Evolutionary conservation across 2,329 filamentous ascomycete species (phyloP).

Genomic region (Verticillium nonalfalfae): DNA sequence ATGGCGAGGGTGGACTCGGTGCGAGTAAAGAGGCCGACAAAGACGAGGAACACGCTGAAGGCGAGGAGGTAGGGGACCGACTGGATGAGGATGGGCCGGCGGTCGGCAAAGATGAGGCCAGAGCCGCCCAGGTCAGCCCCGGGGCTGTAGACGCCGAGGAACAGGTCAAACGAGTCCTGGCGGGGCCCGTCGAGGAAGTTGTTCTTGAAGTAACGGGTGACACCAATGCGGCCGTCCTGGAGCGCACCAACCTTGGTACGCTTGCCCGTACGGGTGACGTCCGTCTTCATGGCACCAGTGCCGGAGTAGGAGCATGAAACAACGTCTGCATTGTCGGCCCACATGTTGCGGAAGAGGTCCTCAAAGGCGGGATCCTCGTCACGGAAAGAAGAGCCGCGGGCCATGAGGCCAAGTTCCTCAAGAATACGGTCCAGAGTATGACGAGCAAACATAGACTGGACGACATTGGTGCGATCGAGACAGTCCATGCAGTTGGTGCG

Average conservation of each 20-base stretch:
- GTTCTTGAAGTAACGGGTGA: constrained; percentile 86
- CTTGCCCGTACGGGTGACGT: constrained; percentile 89
- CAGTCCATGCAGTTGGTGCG: constrained; percentile 99
- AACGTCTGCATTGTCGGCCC: constrained; percentile 97
- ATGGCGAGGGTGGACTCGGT: constrained; percentile 73
- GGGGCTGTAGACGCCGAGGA: constrained; percentile 80
- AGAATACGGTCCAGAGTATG: constrained; percentile 87
- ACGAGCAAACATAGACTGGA: constrained; percentile 93
- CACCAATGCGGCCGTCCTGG: constrained; percentile 80
- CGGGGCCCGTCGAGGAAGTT: constrained; percentile 92
- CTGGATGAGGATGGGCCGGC: constrained; percentile 80
- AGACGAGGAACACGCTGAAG: constrained; percentile 77
- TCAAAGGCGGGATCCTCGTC: constrained; percentile 77
- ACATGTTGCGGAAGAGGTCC: constrained; percentile 89
- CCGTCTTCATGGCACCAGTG: constrained; percentile 95
- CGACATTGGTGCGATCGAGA: constrained; percentile 93
- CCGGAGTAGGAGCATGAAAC: constrained; percentile 91
- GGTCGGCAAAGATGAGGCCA: constrained; percentile 70
- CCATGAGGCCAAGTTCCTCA: constrained; percentile 72
- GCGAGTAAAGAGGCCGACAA: constrained; percentile 68
- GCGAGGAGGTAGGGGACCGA: constrained; percentile 87
- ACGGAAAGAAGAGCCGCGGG: constrained; percentile 68
- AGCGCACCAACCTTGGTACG: constrained; percentile 80
- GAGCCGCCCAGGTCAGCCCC: constrained; percentile 64
- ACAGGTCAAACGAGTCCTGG: constrained; percentile 93